Percentiles rank a stretch among this genome's conserved stretches.
Conservation (phyloP, 1,284 basidiomycete species). For the Boletus chippewaensis region DNA sequence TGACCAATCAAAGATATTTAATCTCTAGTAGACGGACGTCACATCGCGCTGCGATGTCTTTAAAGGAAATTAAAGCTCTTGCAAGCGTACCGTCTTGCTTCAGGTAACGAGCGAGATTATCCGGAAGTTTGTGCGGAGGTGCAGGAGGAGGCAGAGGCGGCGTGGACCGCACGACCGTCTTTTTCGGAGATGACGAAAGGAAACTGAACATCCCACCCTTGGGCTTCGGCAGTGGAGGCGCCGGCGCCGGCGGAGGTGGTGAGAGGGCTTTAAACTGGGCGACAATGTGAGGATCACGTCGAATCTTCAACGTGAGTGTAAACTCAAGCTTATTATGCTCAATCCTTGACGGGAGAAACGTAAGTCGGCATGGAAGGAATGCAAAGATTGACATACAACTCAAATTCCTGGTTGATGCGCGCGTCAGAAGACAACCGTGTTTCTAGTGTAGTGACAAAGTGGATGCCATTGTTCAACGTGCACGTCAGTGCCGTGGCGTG, state of each 20-base stretch:
- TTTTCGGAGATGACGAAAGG: slow-evolving; percentile 75
- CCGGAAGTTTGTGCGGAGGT: slow-evolving; percentile 40
- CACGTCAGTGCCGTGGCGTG: slow-evolving; percentile 76
- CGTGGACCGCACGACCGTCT: slow-evolving; percentile 39
- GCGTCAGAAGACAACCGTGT: slow-evolving; percentile 56
- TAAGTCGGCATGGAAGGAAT: neutral
- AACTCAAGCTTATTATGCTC: slow-evolving; percentile 89
- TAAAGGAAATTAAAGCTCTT: slow-evolving; percentile 79
- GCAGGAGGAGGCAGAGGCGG: slow-evolving; percentile 30
- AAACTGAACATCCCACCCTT: slow-evolving; percentile 68
- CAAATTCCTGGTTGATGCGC: slow-evolving; percentile 88
- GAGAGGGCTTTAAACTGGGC: slow-evolving; percentile 61
- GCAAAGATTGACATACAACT: slow-evolving; percentile 56
- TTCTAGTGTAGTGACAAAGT: slow-evolving; percentile 91
- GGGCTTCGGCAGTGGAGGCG: slow-evolving; percentile 40
- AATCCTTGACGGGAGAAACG: slow-evolving; percentile 43
- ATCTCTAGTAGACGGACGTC: slow-evolving; percentile 81
- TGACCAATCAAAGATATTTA: slow-evolving; percentile 80
- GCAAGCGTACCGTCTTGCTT: slow-evolving; percentile 76
- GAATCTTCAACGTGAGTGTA: slow-evolving; percentile 78
- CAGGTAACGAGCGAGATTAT: slow-evolving; percentile 78
- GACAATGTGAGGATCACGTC: slow-evolving; percentile 75
- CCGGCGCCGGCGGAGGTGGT: slow-evolving; percentile 41
- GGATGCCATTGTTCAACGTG: slow-evolving; percentile 93
- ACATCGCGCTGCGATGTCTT: slow-evolving; percentile 74